Conservation (phyloP, 1,284 basidiomycete genomes). For the Cryptococcus deneoformans region DNA sequence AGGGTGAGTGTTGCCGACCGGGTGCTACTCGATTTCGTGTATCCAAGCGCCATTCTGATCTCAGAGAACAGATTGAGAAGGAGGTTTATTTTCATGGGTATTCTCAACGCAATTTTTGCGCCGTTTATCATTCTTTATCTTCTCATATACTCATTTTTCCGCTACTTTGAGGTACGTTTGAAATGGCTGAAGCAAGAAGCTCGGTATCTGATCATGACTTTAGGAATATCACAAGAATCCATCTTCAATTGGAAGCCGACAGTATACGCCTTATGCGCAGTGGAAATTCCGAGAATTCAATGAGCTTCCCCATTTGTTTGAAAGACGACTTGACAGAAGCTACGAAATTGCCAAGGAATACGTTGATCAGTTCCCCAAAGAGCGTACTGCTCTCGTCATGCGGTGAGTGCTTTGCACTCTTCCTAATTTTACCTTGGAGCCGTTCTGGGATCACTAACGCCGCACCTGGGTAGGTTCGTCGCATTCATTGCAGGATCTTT, state of each 20-base stretch:
- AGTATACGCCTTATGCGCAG: constrained; percentile 90
- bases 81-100: constrained; percentile 93
- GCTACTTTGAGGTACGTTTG: constrained; percentile 85
- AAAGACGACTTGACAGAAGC: constrained; percentile 77
- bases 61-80: constrained; percentile 61
- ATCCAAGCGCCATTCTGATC: background rate
- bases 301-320: constrained; percentile 91
- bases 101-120: constrained; percentile 89
- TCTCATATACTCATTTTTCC: constrained; percentile 97
- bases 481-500: constrained; percentile 96
- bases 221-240: constrained; percentile 99
- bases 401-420: constrained; percentile 56
- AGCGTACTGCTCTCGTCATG: constrained; percentile 82
- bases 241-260: constrained; percentile 83
- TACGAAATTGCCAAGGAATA: constrained; percentile 90
- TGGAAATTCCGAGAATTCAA: constrained; percentile 99
- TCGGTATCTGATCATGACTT: background rate
- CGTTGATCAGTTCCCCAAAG: constrained; percentile 96
- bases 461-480: constrained; percentile 64
- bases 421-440: background rate
- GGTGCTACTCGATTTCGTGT: background rate
- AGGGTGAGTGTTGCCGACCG: constrained; percentile 59
- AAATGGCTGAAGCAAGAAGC: background rate
- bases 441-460: background rate
- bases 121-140: constrained; percentile 98